Conservation (phyloP, 257 asterid species). For the Ilex aquifolium region DNA sequence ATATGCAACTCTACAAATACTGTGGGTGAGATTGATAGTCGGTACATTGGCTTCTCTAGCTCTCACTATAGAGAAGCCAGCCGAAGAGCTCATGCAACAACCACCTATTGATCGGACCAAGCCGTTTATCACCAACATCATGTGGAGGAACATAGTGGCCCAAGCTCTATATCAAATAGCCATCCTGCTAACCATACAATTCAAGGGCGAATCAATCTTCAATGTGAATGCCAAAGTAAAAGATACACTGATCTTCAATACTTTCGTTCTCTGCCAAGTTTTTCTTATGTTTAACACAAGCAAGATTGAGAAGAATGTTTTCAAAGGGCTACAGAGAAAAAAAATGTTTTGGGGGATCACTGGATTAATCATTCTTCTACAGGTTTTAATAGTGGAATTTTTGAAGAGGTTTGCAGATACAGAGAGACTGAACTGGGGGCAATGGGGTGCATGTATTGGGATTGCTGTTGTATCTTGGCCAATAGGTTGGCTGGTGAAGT, state of each 20-base stretch:
- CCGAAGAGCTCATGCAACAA: constrained; percentile 32
- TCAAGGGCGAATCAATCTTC: constrained; percentile 35
- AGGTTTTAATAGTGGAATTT: constrained; percentile 49
- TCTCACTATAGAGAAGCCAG: constrained; percentile 49
- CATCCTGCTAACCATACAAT: constrained; percentile 45
- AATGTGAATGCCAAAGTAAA: constrained; percentile 30
- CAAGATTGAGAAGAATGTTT: constrained; percentile 44
- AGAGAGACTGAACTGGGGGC: constrained; percentile 33
- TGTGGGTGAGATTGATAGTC: constrained; percentile 77
- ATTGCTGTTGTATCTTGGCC: constrained; percentile 42
- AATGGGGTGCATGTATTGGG: constrained; percentile 50
- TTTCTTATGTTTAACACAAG: constrained; percentile 43
- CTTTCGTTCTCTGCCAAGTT: constrained; percentile 66
- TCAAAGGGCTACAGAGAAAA: constrained; percentile 36
- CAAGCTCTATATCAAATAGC: constrained; percentile 56
- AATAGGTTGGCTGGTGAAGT: constrained; percentile 45
- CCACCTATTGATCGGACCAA: constrained; percentile 40
- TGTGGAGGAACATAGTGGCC: constrained; percentile 61
- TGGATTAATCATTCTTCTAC: constrained; percentile 31
- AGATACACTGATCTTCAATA: constrained; percentile 53
- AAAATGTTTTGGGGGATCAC: constrained; percentile 45
- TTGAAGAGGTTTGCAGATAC: constrained; percentile 46
- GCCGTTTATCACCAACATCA: constrained; percentile 49
- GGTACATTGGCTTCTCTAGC: constrained; percentile 72
- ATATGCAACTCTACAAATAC: constrained; percentile 51